Conservation (phyloP, 2,329 filamentous ascomycete genomes). For the Juglanconis sp. region DNA sequence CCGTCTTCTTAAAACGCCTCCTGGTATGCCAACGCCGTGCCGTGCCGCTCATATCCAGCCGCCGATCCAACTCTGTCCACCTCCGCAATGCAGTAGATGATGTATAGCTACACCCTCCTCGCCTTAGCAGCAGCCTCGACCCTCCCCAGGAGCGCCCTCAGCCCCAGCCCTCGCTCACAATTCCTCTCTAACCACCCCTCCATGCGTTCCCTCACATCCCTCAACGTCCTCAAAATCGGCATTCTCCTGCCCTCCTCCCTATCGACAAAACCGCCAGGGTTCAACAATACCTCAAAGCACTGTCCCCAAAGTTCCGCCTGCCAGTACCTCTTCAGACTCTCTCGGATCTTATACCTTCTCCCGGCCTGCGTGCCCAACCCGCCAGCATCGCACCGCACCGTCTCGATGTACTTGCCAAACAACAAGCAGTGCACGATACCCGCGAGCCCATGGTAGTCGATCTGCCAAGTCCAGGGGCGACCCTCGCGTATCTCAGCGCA, state of each 20-base stretch:
- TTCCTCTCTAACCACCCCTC: slow-evolving; percentile 78
- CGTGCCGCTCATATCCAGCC: not conserved
- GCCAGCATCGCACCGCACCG: slow-evolving; percentile 53
- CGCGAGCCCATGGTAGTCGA: slow-evolving; percentile 92
- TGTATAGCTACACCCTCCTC: slow-evolving; percentile 23
- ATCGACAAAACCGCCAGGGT: slow-evolving; percentile 63
- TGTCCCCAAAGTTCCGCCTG: slow-evolving; percentile 86
- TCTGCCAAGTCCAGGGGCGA: slow-evolving; percentile 94
- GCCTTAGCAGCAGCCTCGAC: slow-evolving; percentile 50
- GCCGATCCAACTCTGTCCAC: not conserved
- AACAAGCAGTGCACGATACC: slow-evolving; percentile 84
- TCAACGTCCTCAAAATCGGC: slow-evolving; percentile 72
- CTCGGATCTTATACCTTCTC: slow-evolving; percentile 75
- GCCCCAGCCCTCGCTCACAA: slow-evolving; percentile 73
- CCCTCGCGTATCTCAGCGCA: slow-evolving; percentile 95
- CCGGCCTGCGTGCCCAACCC: slow-evolving; percentile 52
- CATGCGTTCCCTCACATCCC: slow-evolving; percentile 70
- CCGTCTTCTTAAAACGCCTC: not conserved
- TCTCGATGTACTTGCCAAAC: slow-evolving; percentile 94
- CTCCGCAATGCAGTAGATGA: not conserved
- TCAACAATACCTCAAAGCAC: slow-evolving; percentile 81
- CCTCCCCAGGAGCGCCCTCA: slow-evolving; percentile 68
- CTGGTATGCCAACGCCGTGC: not conserved
- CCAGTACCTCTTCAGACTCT: slow-evolving; percentile 92
- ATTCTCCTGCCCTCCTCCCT: slow-evolving; percentile 64